Evolutionary conservation across 2,329 filamentous ascomycete genomes (phyloP).

Genomic region (Fusarium bactridioides): DNA sequence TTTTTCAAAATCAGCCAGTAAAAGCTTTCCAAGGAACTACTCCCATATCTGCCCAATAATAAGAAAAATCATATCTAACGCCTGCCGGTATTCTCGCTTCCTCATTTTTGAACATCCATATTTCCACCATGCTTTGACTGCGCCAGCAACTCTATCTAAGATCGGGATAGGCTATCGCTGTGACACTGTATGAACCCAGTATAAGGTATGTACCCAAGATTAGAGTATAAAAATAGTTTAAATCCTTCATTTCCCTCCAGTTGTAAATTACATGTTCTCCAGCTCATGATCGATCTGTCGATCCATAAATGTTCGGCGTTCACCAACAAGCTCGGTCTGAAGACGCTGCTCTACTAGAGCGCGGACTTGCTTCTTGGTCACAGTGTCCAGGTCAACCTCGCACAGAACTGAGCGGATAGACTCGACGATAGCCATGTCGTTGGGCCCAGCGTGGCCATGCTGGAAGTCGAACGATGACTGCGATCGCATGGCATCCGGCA

Average conservation of each 20-base stretch:
- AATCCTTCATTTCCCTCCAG: neutral
- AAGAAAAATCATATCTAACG: conserved; percentile 25
- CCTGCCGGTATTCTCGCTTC: conserved; percentile 31
- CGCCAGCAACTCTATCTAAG: conserved; percentile 15
- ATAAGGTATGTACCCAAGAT: conserved; percentile 37
- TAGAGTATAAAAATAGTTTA: conserved; percentile 19
- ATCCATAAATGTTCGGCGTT: conserved; percentile 89
- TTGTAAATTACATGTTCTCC: conserved; percentile 78
- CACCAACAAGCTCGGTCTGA: conserved; percentile 86
- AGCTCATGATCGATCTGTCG: conserved; percentile 92
- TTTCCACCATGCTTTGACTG: conserved; percentile 16
- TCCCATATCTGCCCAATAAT: conserved; percentile 35
- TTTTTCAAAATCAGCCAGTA: conserved; percentile 36
- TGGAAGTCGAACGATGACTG: conserved; percentile 68
- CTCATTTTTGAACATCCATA: conserved; percentile 34
- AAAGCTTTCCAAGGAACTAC: conserved; percentile 37
- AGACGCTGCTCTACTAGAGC: conserved; percentile 92
- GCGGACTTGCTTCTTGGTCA: conserved; percentile 96
- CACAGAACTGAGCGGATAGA: conserved; percentile 82
- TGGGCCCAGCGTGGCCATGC: conserved; percentile 69
- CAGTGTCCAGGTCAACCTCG: conserved; percentile 93
- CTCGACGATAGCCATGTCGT: conserved; percentile 81
- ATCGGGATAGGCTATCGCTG: neutral
- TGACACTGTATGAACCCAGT: conserved; percentile 27
- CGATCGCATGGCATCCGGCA: conserved; percentile 58